These are phyloP conservation scores for Beta corolliflora DNA, from an alignment of 179 eudicot species.

Conservation along the genomic window DNA sequence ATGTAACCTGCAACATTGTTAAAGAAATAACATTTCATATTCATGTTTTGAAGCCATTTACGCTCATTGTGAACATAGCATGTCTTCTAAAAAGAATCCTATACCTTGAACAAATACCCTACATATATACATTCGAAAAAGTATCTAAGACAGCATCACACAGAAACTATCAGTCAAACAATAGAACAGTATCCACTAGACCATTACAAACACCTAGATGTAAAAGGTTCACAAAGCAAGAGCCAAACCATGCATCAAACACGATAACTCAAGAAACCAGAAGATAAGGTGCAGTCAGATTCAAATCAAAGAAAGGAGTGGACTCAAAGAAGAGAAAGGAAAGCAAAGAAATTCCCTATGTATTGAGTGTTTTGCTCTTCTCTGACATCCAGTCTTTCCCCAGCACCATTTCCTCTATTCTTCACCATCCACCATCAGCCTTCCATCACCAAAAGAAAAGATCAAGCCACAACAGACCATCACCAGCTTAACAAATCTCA, in stretches of 20 bases:
- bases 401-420: too few species aligned
- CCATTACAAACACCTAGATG: neutral
- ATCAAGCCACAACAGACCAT: too few species aligned
- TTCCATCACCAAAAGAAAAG: too few species aligned
- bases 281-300: neutral
- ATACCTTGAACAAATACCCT: neutral
- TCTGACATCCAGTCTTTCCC: too few species aligned
- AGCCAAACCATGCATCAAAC: neutral
- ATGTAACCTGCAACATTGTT: conserved; percentile 59
- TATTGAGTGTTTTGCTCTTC: too few species aligned
- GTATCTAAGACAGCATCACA: neutral
- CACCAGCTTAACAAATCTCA: too few species aligned
- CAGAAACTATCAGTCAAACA: neutral
- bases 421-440: too few species aligned
- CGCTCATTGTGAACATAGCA: neutral
- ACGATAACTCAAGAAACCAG: neutral
- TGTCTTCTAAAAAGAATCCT: neutral
- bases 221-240: neutral
- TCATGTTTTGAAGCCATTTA: neutral
- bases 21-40: conserved; percentile 4
- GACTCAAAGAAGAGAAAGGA: too few species aligned
- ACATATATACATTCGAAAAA: neutral
- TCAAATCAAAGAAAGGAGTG: too few species aligned
- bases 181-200: neutral
- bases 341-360: too few species aligned